Base-by-base conservation (phyloP, 2,329 filamentous ascomycete species). In the Thielaviopsis euricoi region DNA sequence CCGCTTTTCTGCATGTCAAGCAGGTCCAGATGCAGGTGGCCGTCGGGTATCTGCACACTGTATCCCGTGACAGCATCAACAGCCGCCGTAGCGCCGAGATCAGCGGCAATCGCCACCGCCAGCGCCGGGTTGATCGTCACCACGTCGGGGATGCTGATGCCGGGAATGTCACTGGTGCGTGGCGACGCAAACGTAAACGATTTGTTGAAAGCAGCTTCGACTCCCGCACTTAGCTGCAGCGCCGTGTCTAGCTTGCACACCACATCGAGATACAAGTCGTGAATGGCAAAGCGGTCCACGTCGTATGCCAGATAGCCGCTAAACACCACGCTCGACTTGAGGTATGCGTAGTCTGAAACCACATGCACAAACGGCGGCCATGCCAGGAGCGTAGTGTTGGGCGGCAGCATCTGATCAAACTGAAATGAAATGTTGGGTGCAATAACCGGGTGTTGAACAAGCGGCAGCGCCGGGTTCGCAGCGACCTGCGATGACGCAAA, bases 241-340 rank as follows among this genome's bases (percentile, higher is more conserved):
- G 40, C 25, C 23, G 55, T 57, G 26, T 60, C 58, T 6, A 53
- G 37, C 25, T 53, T 37, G 19, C 37, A 53, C 4, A 53, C 40
- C 13, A 60, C 50, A 25, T 56, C 51, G 25, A 60, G 23, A 53
- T 50, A 60, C 3, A 60, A 22, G 22, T 57, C 23, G 40, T 60
- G 46, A 9, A 60, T 52, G 17, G 55, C 19, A 43, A 57, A 40
- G 3, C 50, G 51, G 9, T 57, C 52, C 19, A 57, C 10, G 23
- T 56, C 46, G n/a, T 57, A 60, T n/a, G 53, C 58, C 9, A 60
- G 58, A 33, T 53, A 50, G 2, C 54, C 54, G 40, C 25, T 57
- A 26, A 60, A 60, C 17, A 50, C 17, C 12, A 60, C 37, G 21
- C 33, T 19, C 29, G 58, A 26, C 17, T 49, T 50, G 25, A 60